Conservation (phyloP, 1,284 basidiomycete species). For the Neolentinus lepideus region DNA sequence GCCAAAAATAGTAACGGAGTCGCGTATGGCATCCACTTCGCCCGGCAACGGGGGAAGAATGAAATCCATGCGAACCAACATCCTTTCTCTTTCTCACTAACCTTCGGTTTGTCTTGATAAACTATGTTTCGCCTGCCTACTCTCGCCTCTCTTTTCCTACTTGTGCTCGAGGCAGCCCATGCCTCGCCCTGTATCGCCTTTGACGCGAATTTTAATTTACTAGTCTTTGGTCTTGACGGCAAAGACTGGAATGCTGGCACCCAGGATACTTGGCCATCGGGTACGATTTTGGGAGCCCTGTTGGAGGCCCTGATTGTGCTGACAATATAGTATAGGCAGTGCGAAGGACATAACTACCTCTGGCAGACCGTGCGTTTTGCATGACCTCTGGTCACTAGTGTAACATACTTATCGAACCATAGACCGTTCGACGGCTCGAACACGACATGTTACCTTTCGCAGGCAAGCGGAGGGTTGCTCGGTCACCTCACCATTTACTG, state of each 20-base stretch:
- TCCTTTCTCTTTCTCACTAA: too few species aligned
- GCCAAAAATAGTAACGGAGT: too few species aligned
- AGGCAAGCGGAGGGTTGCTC: conserved; percentile 28
- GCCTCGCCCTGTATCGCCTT: conserved; percentile 60
- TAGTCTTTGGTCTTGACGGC: conserved; percentile 65
- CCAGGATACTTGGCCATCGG: conserved; percentile 55
- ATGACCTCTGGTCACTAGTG: conserved; percentile 2
- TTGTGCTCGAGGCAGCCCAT: conserved; percentile 32
- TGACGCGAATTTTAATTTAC: conserved; percentile 62
- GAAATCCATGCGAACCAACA: too few species aligned
- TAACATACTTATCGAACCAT: conserved; percentile 1
- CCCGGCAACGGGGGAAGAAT: too few species aligned
- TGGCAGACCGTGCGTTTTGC: conserved; percentile 57
- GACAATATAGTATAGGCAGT: conserved; percentile 27
- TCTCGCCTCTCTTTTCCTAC: conserved; percentile 50
- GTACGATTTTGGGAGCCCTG: conserved; percentile 24
- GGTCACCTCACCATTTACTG: neutral
- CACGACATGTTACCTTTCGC: conserved; percentile 68
- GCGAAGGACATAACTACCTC: conserved; percentile 57
- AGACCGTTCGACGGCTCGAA: conserved; percentile 64
- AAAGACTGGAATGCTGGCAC: conserved; percentile 71
- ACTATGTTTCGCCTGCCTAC: conserved; percentile 35
- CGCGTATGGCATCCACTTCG: too few species aligned
- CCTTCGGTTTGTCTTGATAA: neutral
- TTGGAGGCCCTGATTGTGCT: conserved; percentile 6